phyloP scores from a whole-genome alignment of 371 early-diverging fungal species.

The Mortierella sp. region DNA sequence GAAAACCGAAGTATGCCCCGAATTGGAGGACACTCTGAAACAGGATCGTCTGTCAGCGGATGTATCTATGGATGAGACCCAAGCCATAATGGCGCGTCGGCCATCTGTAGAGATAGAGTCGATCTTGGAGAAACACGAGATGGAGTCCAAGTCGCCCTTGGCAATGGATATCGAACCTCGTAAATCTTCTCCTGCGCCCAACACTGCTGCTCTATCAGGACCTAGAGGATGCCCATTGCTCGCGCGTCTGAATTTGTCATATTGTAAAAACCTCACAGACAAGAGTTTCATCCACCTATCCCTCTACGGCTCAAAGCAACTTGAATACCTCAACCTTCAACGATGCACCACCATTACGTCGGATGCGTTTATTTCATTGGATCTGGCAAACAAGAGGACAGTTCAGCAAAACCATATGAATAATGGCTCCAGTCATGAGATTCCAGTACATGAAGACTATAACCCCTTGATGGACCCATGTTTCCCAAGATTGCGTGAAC shows the following conservation, averaged over 20 bases:
- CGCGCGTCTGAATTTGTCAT: slow-evolving; percentile 66
- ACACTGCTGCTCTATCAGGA: neutral
- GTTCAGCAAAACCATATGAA: neutral
- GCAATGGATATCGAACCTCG: slow-evolving; percentile 10
- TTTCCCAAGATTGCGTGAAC: slow-evolving; percentile 61
- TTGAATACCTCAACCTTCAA: slow-evolving; percentile 75
- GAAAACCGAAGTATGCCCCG: slow-evolving; percentile 6
- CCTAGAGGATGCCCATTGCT: slow-evolving; percentile 53
- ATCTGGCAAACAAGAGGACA: slow-evolving; percentile 12
- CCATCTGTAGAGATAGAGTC: slow-evolving; percentile 21
- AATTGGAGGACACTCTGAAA: slow-evolving; percentile 16
- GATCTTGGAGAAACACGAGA: neutral
- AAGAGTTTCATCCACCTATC: slow-evolving; percentile 65
- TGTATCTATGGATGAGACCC: slow-evolving; percentile 40
- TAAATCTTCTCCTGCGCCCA: neutral
- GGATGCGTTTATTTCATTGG: slow-evolving; percentile 73
- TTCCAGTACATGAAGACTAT: neutral
- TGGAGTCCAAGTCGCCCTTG: slow-evolving; percentile 6
- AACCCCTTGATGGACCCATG: slow-evolving; percentile 22
- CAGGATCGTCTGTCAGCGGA: slow-evolving; percentile 9
- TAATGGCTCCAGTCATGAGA: neutral
- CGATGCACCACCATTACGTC: slow-evolving; percentile 84
- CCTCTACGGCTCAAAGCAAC: slow-evolving; percentile 49
- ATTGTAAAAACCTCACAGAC: slow-evolving; percentile 84
- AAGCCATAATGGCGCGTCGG: slow-evolving; percentile 15